These are phyloP conservation scores for Candida qinlingensis DNA, from an alignment of 805 yeast genomes.

Conservation along the genomic window DNA sequence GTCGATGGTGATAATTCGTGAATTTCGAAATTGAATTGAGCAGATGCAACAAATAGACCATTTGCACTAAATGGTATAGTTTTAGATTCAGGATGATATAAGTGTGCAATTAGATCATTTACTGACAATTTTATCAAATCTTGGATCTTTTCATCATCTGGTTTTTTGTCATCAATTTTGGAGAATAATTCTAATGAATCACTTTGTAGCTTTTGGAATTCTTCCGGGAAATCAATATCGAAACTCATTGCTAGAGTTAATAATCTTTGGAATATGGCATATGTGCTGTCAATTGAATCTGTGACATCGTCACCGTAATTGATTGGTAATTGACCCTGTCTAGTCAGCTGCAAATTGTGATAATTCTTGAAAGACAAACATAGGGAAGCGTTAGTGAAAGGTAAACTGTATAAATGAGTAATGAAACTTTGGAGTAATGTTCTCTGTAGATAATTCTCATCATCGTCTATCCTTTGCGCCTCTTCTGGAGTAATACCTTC, in stretches of 20 bases:
- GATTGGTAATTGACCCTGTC: constrained; percentile 8
- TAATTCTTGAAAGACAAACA: constrained; percentile 28
- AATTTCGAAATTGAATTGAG: constrained; percentile 19
- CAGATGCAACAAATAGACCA: constrained; percentile 29
- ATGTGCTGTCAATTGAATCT: constrained; percentile 24
- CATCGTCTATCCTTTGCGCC: constrained; percentile 38
- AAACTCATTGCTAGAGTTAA: constrained; percentile 51
- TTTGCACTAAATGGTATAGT: constrained; percentile 26
- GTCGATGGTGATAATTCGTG: constrained; percentile 12
- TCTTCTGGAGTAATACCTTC: constrained; percentile 29
- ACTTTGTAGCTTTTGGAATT: constrained; percentile 30
- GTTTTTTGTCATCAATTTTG: constrained; percentile 27
- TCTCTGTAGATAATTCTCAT: constrained; percentile 60
- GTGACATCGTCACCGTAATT: constrained; percentile 9
- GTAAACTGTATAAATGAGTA: constrained; percentile 44
- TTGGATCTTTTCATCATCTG: constrained; percentile 30
- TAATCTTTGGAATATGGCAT: constrained; percentile 35
- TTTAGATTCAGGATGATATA: constrained; percentile 25
- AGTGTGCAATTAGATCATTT: constrained; percentile 27
- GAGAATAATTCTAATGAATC: constrained; percentile 39
- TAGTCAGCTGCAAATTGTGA: constrained; percentile 12
- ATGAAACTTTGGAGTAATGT: constrained; percentile 58
- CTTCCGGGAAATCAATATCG: constrained; percentile 54
- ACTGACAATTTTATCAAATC: constrained; percentile 33
- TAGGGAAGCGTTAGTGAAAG: constrained; percentile 26